These are phyloP conservation scores for Glaciozyma martinii DNA, from an alignment of 768 basidiomycete genomes.

Conservation along the genomic window DNA sequence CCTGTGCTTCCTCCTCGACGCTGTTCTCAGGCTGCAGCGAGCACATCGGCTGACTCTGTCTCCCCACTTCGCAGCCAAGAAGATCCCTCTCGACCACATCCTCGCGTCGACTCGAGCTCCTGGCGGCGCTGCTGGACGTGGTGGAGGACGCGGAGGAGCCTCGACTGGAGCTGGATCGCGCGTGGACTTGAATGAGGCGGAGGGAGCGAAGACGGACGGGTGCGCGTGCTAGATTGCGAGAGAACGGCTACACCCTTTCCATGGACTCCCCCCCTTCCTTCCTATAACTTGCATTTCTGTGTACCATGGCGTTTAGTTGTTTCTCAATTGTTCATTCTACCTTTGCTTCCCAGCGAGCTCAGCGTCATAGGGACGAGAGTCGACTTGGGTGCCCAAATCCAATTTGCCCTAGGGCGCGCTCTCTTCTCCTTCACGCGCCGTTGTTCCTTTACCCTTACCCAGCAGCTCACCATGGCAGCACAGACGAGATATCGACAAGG, in stretches of 20 bases:
- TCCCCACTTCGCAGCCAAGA: slow-evolving; percentile 53
- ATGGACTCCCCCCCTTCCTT: not conserved
- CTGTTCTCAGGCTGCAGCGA: not conserved
- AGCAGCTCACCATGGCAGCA: no score
- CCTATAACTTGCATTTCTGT: not conserved
- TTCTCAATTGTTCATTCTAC: not conserved
- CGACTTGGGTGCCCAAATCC: no score
- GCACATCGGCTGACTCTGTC: not conserved
- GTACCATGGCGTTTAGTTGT: not conserved
- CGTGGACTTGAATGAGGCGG: slow-evolving; percentile 40
- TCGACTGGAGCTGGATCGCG: slow-evolving; percentile 53
- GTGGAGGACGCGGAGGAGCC: slow-evolving; percentile 11
- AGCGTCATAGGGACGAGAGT: no score
- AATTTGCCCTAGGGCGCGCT: no score
- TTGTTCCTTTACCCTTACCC: no score
- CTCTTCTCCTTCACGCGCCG: no score
- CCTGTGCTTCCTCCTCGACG: not conserved
- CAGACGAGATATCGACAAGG: no score
- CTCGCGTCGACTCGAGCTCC: slow-evolving; percentile 56
- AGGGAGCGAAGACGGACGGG: slow-evolving; percentile 37
- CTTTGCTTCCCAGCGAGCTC: not conserved
- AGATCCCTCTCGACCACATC: slow-evolving; percentile 88
- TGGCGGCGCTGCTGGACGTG: slow-evolving; percentile 23
- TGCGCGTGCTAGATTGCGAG: slow-evolving; percentile 34
- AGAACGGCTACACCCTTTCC: not conserved